A percentile compares a stretch with the other conserved stretches of the same genome.
Conservation (phyloP, 768 basidiomycete genomes). For the Lepiota brunneoincarnata region DNA sequence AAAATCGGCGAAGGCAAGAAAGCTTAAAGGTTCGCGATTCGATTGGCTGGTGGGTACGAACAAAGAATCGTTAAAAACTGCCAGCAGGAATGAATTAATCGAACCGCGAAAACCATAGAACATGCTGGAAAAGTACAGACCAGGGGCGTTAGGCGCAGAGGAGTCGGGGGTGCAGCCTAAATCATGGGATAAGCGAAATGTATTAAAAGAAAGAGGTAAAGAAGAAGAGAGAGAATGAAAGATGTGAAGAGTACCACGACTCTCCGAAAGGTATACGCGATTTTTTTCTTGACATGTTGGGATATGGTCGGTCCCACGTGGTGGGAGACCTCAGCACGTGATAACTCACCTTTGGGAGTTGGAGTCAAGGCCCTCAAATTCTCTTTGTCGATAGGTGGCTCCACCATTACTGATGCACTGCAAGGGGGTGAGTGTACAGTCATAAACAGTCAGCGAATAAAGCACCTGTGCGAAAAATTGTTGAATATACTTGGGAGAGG, state of each 20-base stretch:
- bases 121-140: conserved; percentile 4
- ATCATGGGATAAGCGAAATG: background rate
- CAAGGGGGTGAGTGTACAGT: background rate
- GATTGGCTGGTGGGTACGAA: background rate
- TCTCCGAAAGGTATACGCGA: background rate
- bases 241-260: background rate
- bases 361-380: background rate
- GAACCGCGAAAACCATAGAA: background rate
- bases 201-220: conserved; percentile 3
- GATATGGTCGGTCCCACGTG: background rate
- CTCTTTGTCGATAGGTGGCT: background rate
- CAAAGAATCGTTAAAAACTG: conserved; percentile 1
- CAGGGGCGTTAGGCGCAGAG: background rate
- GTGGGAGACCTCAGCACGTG: conserved; percentile 4
- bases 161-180: background rate
- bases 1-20: background rate
- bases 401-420: conserved; percentile 3
- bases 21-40: background rate
- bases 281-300: conserved; percentile 1
- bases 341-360: conserved; percentile 1
- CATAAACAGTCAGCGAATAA: background rate
- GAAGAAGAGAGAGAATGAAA: background rate
- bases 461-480: no score
- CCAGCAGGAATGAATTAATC: background rate
- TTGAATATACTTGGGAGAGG: no score